These are phyloP conservation scores for Malus hybrid DNA, from an alignment of 331 rosid species.

Conservation along the genomic window DNA sequence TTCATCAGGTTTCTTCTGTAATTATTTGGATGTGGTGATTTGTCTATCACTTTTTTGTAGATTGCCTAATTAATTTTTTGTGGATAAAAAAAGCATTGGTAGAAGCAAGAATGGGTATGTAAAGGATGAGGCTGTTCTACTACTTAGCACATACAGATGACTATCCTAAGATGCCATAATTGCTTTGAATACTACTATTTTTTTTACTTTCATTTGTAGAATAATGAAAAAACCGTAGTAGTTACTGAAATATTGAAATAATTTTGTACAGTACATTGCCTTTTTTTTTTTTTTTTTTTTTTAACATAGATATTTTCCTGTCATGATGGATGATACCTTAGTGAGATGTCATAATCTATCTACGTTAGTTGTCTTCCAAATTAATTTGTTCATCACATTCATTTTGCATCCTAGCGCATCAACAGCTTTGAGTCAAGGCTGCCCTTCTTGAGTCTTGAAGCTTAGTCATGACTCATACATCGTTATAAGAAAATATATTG, in stretches of 20 bases:
- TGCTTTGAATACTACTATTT: not conserved
- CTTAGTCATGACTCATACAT: not conserved
- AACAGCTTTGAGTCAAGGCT: not conserved
- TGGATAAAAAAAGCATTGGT: not conserved
- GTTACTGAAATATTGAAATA: not conserved
- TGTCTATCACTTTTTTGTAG: not conserved
- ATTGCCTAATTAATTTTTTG: not conserved
- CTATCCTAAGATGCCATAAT: not conserved
- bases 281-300: not conserved
- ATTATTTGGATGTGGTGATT: not conserved
- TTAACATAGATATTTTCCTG: not conserved
- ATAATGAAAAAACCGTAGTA: not conserved
- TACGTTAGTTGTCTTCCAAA: not conserved
- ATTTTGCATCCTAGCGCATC: not conserved
- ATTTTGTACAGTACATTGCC: not conserved
- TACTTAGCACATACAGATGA: not conserved
- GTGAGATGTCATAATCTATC: not conserved
- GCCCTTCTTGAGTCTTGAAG: not conserved
- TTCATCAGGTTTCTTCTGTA: conserved; percentile 71
- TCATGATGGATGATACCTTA: not conserved
- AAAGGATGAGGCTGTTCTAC: not conserved
- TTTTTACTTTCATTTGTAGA: not conserved
- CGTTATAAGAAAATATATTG: not conserved
- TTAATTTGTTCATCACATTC: not conserved
- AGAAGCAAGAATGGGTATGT: not conserved